A percentile compares a stretch with the other conserved stretches of the same genome.
These are phyloP conservation scores for Bryum argenteum DNA, from an alignment of 225 moss, liverwort and hornwort genomes.

Conservation along the genomic window DNA sequence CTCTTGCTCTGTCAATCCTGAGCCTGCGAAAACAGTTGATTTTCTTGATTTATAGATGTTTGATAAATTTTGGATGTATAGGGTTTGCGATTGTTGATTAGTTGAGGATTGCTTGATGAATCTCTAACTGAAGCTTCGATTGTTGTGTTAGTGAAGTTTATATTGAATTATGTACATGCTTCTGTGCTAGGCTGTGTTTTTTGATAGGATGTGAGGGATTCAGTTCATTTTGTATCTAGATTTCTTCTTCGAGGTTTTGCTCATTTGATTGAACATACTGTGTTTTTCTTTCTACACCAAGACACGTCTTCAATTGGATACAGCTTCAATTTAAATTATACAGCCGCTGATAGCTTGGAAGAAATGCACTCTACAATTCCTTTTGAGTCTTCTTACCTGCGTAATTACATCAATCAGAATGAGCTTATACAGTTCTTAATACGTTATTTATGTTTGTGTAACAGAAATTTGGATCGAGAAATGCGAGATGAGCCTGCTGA, in stretches of 20 bases:
- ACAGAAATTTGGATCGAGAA: conserved; percentile 15
- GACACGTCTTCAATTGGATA: background rate
- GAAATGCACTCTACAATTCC: background rate
- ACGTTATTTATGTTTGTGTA: conserved; percentile 1
- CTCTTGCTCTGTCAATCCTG: background rate
- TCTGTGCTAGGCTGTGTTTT: background rate
- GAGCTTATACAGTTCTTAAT: background rate
- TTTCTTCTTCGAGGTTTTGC: background rate
- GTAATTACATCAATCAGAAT: background rate
- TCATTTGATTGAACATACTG: background rate
- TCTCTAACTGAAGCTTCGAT: background rate
- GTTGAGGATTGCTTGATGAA: background rate
- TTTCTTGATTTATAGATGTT: too few species aligned
- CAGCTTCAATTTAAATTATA: conserved; percentile 5
- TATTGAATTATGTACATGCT: background rate
- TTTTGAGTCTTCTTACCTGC: background rate
- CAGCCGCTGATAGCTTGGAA: conserved; percentile 16
- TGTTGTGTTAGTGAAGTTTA: background rate
- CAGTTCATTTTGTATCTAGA: background rate
- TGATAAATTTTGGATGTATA: background rate
- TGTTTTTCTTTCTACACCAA: background rate
- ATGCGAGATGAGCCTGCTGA: conserved; percentile 20
- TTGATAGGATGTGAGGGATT: background rate
- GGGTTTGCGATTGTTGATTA: background rate
- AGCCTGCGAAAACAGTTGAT: too few species aligned